Evolutionary conservation across 441 rosid genomes (phyloP), one percentile per base, ranked within the genome.

Genomic region (Bruguiera hainesii): DNA sequence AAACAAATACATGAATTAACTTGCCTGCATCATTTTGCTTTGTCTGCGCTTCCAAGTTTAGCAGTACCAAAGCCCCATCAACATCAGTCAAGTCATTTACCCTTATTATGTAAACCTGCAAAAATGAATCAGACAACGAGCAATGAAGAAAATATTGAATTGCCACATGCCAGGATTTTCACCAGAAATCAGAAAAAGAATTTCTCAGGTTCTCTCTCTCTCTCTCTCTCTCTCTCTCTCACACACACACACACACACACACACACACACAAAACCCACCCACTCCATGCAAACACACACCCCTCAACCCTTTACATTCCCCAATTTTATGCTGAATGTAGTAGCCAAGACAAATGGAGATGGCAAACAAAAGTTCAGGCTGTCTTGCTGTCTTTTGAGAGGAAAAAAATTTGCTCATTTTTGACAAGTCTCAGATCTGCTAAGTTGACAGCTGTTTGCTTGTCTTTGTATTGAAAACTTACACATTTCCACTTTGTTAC

Each of bases 1-100:
- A 70, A 49, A 65, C 42, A 52, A 61, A 60, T 21, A 71, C 19
- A 65, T n/a, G 9, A 71, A 63, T 56, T 42, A 65, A 78, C 84
- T 75, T 81, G 77, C 95, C 91, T 85, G 87, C 80, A 51, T 78
- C 79, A 68, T 60, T 79, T 73, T 75, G 86, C 58, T 86, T 82
- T 26, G 76, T 70, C 62, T 76, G 83, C 62, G 88, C 82, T 78
- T 80, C 91, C 80, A 86, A 80, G 78, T 83, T 86, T 56, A 84
- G 84, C 39, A 84, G 88, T 69, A 88, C 89, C 64, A 84, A 80
- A 62, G 85, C 89, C 42, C 91, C 89, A 71, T 86, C 88, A 35
- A 86, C 80, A 71, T 89, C 95, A 21, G 80, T 73, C 49, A 82
- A 77, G 70, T 82, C 86, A 66, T 82, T 78, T n/a, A 87, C 85